phyloP scores from a whole-genome alignment of 768 basidiomycete genomes.

The Collybia nuda region DNA sequence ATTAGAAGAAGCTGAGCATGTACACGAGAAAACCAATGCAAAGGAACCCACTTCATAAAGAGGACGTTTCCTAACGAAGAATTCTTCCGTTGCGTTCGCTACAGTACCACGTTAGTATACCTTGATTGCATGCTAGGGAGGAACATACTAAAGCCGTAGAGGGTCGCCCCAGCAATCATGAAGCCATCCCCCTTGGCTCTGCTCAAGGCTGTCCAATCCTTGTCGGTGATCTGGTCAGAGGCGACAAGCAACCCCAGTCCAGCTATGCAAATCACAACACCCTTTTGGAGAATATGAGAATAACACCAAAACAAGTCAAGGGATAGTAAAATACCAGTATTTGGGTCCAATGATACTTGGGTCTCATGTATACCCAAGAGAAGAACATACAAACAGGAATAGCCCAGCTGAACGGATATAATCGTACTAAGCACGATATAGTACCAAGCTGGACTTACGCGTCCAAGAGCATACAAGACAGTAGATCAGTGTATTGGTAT shows the following conservation, averaged over 20 bases:
- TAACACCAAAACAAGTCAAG: neutral
- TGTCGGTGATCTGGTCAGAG: slow-evolving; percentile 76
- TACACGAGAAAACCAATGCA: neutral
- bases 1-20: neutral
- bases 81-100: slow-evolving; percentile 91
- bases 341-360: slow-evolving; percentile 83
- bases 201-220: slow-evolving; percentile 64
- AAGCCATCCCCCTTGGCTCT: slow-evolving; percentile 82
- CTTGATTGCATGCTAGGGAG: neutral
- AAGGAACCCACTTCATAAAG: slow-evolving; percentile 61
- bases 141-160: slow-evolving; percentile 79
- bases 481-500: slow-evolving; percentile 81
- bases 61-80: slow-evolving; percentile 76
- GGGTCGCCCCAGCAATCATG: slow-evolving; percentile 83
- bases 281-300: slow-evolving; percentile 36
- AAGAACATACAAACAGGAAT: slow-evolving; percentile 86
- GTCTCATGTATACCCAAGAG: slow-evolving; percentile 81
- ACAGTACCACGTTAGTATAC: slow-evolving; percentile 1
- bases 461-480: slow-evolving; percentile 92
- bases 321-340: slow-evolving; percentile 48
- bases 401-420: slow-evolving; percentile 60
- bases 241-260: slow-evolving; percentile 81
- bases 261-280: slow-evolving; percentile 67
- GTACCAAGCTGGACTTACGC: slow-evolving; percentile 47
- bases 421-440: neutral